Evolutionary conservation across 257 asterid genomes (phyloP).

Genomic region (Fraxinus anomala): DNA sequence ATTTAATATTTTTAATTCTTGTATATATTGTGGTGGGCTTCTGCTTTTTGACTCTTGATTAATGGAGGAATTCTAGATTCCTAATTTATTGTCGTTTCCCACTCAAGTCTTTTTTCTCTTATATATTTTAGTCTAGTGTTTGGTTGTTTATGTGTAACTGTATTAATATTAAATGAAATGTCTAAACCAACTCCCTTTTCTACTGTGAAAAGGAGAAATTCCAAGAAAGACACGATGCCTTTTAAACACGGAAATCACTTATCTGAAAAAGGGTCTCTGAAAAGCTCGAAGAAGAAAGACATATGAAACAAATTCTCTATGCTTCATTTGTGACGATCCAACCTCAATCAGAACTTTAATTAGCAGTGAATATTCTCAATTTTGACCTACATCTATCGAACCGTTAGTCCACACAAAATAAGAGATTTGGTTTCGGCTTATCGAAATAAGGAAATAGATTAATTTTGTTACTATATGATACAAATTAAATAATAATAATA

Average conservation of each 20-base stretch:
- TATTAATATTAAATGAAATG: background rate
- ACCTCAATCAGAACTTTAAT: too few relatives aligned
- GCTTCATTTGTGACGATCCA: background rate
- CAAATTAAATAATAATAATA: too few relatives aligned
- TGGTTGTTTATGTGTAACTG: background rate
- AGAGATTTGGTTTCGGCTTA: too few relatives aligned
- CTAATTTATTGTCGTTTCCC: constrained; percentile 39
- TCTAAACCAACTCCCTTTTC: background rate
- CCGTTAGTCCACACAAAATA: too few relatives aligned
- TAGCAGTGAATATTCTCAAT: too few relatives aligned
- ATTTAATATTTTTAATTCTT: background rate
- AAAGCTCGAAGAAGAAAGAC: too few relatives aligned
- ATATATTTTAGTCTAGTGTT: background rate
- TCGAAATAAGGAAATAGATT: too few relatives aligned
- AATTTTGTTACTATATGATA: too few relatives aligned
- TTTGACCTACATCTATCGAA: too few relatives aligned
- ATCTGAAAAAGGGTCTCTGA: too few relatives aligned
- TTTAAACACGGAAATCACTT: too few relatives aligned
- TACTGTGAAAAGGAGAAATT: background rate
- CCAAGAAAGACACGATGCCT: too few relatives aligned
- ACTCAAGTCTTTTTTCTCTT: constrained; percentile 7
- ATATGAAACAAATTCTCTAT: background rate
- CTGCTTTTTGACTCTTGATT: constrained; percentile 46
- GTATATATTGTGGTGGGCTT: constrained; percentile 44
- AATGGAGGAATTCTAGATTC: constrained; percentile 18